Evolutionary conservation across 208 protist genomes (phyloP).

Genomic region (Trypanosoma melophagium): DNA sequence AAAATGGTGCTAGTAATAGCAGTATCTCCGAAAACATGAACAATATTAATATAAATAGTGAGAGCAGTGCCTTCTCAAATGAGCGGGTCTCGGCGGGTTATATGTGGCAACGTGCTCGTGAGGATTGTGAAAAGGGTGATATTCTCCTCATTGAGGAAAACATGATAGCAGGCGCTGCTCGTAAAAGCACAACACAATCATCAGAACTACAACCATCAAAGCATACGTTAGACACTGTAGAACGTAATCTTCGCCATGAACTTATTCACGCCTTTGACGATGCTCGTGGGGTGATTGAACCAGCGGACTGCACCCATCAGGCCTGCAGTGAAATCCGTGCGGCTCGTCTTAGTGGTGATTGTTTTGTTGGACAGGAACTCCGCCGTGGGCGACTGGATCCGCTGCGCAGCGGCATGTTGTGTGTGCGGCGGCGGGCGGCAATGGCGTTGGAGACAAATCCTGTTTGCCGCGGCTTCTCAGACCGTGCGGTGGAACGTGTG

Average conservation of each 20-base stretch:
- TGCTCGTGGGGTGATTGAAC: conserved; percentile 83
- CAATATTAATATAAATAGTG: background rate
- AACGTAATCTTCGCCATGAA: conserved; percentile 91
- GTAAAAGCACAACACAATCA: background rate
- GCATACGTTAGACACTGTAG: conserved; percentile 30
- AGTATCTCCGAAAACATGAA: too few relatives aligned
- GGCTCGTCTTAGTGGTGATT: conserved; percentile 93
- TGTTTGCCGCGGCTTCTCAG: conserved; percentile 78
- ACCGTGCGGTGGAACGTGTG: conserved; percentile 76
- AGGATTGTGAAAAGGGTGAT: conserved; percentile 68
- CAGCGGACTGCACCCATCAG: conserved; percentile 87
- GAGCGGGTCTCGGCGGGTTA: conserved; percentile 59
- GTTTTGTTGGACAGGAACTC: conserved; percentile 70
- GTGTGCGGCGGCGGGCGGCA: conserved; percentile 84
- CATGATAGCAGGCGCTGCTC: conserved; percentile 7
- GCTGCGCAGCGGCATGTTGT: conserved; percentile 72
- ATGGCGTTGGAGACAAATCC: conserved; percentile 87
- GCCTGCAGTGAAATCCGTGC: conserved; percentile 95
- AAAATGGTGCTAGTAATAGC: background rate
- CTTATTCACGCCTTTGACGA: conserved; percentile 95
- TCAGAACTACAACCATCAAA: background rate
- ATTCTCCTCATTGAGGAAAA: conserved; percentile 76
- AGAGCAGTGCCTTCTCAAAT: conserved; percentile 23
- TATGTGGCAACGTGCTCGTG: conserved; percentile 64
- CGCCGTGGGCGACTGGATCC: conserved; percentile 66